phyloP scores from a whole-genome alignment of 495 filamentous ascomycete genomes.

The Zalerion maritima region DNA sequence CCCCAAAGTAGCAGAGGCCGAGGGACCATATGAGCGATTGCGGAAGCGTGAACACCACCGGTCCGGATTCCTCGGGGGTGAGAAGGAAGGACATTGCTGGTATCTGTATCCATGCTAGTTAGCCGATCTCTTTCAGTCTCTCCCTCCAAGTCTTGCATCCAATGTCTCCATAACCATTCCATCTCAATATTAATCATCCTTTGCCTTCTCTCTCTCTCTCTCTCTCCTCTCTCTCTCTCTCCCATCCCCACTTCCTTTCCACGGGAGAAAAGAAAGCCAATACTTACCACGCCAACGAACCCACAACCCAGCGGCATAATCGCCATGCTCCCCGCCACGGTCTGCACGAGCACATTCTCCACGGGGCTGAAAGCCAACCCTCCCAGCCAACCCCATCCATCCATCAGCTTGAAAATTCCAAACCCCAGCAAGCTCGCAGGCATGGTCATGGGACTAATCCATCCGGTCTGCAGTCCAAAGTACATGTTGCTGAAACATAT shows the following conservation, averaged over 20 bases:
- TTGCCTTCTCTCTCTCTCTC: no score
- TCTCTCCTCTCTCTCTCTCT: no score
- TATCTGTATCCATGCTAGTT: constrained; percentile 32
- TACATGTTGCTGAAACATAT: constrained; percentile 97
- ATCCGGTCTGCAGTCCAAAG: constrained; percentile 94
- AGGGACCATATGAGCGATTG: constrained; percentile 79
- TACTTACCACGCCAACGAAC: constrained; percentile 60
- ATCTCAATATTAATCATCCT: no score
- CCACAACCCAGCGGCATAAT: constrained; percentile 96
- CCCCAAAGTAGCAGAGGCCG: constrained; percentile 87
- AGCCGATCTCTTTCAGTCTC: neutral
- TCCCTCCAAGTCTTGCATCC: no score
- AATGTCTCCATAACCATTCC: no score
- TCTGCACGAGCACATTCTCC: constrained; percentile 96
- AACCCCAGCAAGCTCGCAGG: constrained; percentile 92
- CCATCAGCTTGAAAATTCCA: constrained; percentile 79
- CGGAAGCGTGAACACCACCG: constrained; percentile 52
- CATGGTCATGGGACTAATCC: constrained; percentile 62
- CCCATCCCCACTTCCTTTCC: no score
- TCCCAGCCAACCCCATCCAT: no score
- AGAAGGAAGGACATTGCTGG: constrained; percentile 84
- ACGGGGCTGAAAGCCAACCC: constrained; percentile 79
- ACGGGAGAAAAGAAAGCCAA: neutral
- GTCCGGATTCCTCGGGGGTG: constrained; percentile 58
- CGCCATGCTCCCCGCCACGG: constrained; percentile 85